Conservation (phyloP, 805 yeast species). For the Yamadazyma insecticola region DNA sequence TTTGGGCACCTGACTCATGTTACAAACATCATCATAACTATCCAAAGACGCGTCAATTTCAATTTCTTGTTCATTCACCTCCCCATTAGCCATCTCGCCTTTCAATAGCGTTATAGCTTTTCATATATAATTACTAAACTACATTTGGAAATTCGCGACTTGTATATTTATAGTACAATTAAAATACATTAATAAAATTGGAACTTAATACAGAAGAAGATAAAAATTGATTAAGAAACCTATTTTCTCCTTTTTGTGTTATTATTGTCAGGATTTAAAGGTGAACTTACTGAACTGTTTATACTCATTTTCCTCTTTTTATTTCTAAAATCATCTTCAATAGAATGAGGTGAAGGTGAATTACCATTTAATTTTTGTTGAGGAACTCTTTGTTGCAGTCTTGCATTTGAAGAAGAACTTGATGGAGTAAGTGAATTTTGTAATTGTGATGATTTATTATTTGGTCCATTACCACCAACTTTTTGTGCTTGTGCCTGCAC, state of each 20-base stretch:
- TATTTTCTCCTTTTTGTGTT: constrained; percentile 6
- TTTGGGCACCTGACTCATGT: no score
- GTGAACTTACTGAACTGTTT: constrained; percentile 6
- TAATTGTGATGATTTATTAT: neutral
- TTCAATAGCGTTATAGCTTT: no score
- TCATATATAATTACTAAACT: no score
- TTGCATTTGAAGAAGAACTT: neutral
- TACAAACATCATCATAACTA: no score
- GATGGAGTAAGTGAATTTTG: no score
- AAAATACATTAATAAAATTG: neutral
- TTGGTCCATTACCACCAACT: neutral
- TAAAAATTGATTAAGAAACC: no score
- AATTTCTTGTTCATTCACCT: no score
- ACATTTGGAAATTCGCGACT: no score
- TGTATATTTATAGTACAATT: neutral
- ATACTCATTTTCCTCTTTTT: constrained; percentile 11
- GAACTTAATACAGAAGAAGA: no score
- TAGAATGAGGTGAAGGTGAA: constrained; percentile 11
- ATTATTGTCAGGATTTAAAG: constrained; percentile 2
- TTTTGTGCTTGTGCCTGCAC: constrained; percentile 2
- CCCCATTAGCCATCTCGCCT: no score
- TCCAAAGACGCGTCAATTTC: no score
- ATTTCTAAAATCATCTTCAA: constrained; percentile 9
- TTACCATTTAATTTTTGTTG: constrained; percentile 2
- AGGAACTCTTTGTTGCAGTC: constrained; percentile 1